Base-by-base conservation (phyloP, 768 basidiomycete species). In the Candolleomyces aberdarensis region DNA sequence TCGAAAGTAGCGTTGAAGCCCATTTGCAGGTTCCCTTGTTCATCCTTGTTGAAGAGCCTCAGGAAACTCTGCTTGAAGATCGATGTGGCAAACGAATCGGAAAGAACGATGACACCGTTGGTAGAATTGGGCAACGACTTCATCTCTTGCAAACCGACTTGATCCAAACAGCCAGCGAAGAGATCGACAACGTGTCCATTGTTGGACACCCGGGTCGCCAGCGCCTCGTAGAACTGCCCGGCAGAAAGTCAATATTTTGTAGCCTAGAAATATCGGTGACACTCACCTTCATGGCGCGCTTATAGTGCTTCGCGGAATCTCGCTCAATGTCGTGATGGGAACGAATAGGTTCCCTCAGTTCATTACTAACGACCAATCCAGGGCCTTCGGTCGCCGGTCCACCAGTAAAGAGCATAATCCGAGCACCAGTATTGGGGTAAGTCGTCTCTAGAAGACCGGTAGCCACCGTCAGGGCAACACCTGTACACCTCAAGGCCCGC, bases 31-130 rank as follows among this genome's bases (percentile, higher is more conserved):
- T 91, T 83, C 1, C 96, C 96, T 63, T 96, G 86, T 17, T 91
- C 92, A 65, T 96, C 96, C 73, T 97, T 98, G 69, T 82, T 86
- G 74, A 99, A 94, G 46, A 96, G 79, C 46, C 95, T 86, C 46
- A 97, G 82, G 87, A 97, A 98, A 67, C 89, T 92, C 74, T 98
- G 96, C 79, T 98, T 98, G 86, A 98, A 98, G 71, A 98, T 97
- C 26, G 94, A 94, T 10, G 96, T 98, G 11, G 92, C 88, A 73
- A 98, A 99, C 0, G 95, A 96, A 70, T 99, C 97, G 43, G 96
- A 94, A 40, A 98, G 82, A 26, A 98, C 92, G 65, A 98, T 96
- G 64, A 90, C 89, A 61, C 97, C 97, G 70, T 98, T 98, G 50
- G 97, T 99, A 19, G 90, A 94, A 73, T 96, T 98, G 48, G 94